These are phyloP conservation scores for Alternaria triticina DNA, from an alignment of 2,329 filamentous ascomycete genomes.

Conservation along the genomic window DNA sequence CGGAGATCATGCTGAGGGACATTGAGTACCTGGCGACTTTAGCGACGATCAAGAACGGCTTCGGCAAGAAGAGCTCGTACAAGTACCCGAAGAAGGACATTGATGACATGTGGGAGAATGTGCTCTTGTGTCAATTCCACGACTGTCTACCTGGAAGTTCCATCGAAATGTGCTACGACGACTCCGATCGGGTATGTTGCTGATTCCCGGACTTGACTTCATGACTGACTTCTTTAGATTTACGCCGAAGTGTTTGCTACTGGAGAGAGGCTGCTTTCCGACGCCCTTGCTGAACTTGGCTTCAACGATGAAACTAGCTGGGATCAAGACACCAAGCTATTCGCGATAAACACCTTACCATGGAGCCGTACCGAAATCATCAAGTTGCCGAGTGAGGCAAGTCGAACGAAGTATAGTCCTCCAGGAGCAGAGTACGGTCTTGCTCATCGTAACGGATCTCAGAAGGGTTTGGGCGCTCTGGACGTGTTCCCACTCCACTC, in stretches of 20 bases:
- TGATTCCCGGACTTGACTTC: neutral
- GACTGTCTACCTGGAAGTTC: slow-evolving; percentile 94
- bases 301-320: slow-evolving; percentile 57
- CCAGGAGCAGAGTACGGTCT: slow-evolving; percentile 41
- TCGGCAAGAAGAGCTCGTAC: slow-evolving; percentile 60
- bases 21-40: slow-evolving; percentile 87
- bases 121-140: slow-evolving; percentile 94
- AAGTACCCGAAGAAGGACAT: slow-evolving; percentile 94
- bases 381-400: slow-evolving; percentile 57
- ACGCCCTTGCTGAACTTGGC: slow-evolving; percentile 72
- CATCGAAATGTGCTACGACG: slow-evolving; percentile 98
- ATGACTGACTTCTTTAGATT: slow-evolving; percentile 52
- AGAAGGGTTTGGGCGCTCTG: slow-evolving; percentile 50
- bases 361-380: slow-evolving; percentile 82
- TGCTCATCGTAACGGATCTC: slow-evolving; percentile 48
- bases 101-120: slow-evolving; percentile 93
- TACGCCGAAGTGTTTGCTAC: slow-evolving; percentile 84
- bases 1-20: slow-evolving; percentile 84
- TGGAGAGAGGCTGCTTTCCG: slow-evolving; percentile 73
- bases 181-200: slow-evolving; percentile 74
- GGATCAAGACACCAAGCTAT: slow-evolving; percentile 54
- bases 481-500: slow-evolving; percentile 37
- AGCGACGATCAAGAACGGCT: slow-evolving; percentile 73
- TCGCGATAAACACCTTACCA: slow-evolving; percentile 83
- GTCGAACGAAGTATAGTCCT: slow-evolving; percentile 40